A percentile compares a stretch with the other conserved stretches of the same genome.
phyloP scores from a whole-genome alignment of 805 yeast species.

The Torulaspora indica region DNA sequence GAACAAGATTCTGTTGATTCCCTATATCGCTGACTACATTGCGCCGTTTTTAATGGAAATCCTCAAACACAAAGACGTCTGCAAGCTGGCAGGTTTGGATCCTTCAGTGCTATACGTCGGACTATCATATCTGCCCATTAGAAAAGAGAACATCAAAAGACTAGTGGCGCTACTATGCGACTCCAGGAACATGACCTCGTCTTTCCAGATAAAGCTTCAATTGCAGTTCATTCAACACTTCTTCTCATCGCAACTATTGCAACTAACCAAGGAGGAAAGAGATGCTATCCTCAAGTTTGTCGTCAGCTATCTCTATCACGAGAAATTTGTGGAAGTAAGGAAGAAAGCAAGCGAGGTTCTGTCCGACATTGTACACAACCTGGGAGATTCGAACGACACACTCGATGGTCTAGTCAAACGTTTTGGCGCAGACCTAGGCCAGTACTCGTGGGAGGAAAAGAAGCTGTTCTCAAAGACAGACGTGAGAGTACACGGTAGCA shows the following conservation, averaged over 20 bases:
- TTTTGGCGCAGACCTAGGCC: constrained; percentile 36
- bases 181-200: constrained; percentile 37
- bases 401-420: constrained; percentile 38
- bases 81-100: constrained; percentile 59
- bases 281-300: constrained; percentile 48
- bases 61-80: constrained; percentile 69
- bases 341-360: constrained; percentile 66
- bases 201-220: constrained; percentile 62
- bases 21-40: constrained; percentile 47
- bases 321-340: constrained; percentile 67
- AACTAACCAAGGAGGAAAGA: constrained; percentile 47
- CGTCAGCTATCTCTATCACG: constrained; percentile 47
- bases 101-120: constrained; percentile 47
- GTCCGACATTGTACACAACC: constrained; percentile 74
- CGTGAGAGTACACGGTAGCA: constrained; percentile 70
- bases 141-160: constrained; percentile 39
- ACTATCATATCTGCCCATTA: constrained; percentile 47
- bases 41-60: constrained; percentile 66
- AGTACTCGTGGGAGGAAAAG: constrained; percentile 29
- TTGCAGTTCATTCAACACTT: constrained; percentile 68
- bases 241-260: constrained; percentile 62
- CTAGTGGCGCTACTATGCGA: constrained; percentile 45
- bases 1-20: constrained; percentile 48
- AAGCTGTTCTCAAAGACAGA: constrained; percentile 39
- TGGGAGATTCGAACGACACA: constrained; percentile 41